Conservation (phyloP, 2,329 filamentous ascomycete species). For the Xylariaceae sp. region DNA sequence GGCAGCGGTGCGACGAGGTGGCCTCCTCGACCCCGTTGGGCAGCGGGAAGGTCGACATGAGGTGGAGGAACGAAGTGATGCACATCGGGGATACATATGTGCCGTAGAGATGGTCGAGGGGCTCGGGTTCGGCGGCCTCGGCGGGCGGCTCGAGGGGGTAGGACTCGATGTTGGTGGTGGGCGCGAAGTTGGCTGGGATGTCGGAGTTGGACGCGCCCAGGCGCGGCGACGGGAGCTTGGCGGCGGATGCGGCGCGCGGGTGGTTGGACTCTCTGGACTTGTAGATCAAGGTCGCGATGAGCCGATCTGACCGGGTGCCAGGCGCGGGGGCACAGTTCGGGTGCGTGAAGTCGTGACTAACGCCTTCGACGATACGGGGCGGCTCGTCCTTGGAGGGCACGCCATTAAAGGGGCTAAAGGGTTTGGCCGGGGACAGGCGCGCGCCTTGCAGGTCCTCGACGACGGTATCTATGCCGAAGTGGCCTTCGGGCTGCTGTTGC, state of each 20-base stretch:
- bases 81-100: constrained; percentile 59
- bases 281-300: constrained; percentile 60
- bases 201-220: constrained; percentile 30
- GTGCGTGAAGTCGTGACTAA: constrained; percentile 56
- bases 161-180: constrained; percentile 48
- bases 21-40: constrained; percentile 43
- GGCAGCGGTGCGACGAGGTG: constrained; percentile 55
- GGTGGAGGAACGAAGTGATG: constrained; percentile 57
- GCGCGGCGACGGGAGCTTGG: constrained; percentile 25
- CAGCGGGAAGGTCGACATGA: constrained; percentile 56
- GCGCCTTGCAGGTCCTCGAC: constrained; percentile 45
- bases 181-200: constrained; percentile 49
- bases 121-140: constrained; percentile 41
- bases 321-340: constrained; percentile 50
- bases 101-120: constrained; percentile 58
- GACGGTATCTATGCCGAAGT: constrained; percentile 58
- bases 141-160: constrained; percentile 54
- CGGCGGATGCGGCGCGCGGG: too few species aligned
- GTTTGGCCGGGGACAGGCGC: constrained; percentile 31
- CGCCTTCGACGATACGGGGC: constrained; percentile 52
- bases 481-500: constrained; percentile 42
- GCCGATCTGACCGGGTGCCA: constrained; percentile 40
- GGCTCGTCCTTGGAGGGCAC: constrained; percentile 52
- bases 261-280: constrained; percentile 32
- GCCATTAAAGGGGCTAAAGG: constrained; percentile 48